Evolutionary conservation across 1,139 yeast genomes (phyloP), one percentile per base, ranked within the genome.

Genomic region (Sugiyamaella paludigena): DNA sequence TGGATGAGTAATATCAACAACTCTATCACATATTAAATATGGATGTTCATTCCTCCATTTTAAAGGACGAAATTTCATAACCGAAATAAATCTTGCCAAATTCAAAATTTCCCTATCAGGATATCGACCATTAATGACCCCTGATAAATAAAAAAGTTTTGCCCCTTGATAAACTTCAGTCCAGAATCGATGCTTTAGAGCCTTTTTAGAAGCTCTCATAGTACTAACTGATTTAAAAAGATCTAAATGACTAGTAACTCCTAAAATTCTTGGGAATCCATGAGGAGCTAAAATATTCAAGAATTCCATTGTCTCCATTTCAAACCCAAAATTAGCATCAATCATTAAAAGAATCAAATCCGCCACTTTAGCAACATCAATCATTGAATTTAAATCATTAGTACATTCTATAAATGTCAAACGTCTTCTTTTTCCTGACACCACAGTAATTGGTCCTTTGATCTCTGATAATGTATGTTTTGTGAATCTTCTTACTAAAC

Each of bases 271-370:
- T 40, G 99, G 98, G 91, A 94, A 92, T 68, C 98, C 99, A 66
- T 94, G 98, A 63, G 94, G 97, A 60, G 94, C 96, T 5, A 96
- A 94, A 58, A 94, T 80, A 64, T 94, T 94, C 56, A 94, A 76
- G 65, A 94, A 94, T 69, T 94, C 99, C 98, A 94, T 94, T 12
- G 98, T 94, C 69, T 94, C 99, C 99, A 94, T 94, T 72, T 94
- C 99, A 55, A 94, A 82, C 4, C 99, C 99, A 66, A 88, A 94
- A 67, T 94, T 94, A 54, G 98, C 98, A 71, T 94, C 99, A 55
- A 94, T 82, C 76, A 92, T 72, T 53, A 94, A 69, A 49, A 94
- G 74, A 16, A 94, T 96, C 56, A 94, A 75, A 68, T 94, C 99
- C 0, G 98, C 97, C 48, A 91, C 81, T 64, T 94, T 94, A 32